These are phyloP conservation scores for Anisodus acutangulus DNA, from an alignment of 257 asterid species.

Conservation along the genomic window DNA sequence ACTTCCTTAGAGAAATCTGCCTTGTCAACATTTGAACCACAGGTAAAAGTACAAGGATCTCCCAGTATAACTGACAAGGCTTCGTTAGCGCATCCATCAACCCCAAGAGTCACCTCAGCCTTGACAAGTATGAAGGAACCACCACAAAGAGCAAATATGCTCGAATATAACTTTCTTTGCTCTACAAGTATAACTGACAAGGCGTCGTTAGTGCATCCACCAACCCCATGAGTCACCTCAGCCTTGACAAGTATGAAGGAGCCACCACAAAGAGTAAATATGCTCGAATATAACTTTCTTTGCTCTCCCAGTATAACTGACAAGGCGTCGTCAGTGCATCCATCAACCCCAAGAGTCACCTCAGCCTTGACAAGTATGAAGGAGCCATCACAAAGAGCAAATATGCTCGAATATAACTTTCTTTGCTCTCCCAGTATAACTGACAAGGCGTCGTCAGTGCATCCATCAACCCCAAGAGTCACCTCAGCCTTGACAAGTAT, in stretches of 20 bases:
- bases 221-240: conserved; percentile 24
- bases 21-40: conserved; percentile 47
- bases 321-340: no score
- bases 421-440: conserved; percentile 59
- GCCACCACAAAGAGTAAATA: neutral
- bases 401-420: neutral
- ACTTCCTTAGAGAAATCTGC: conserved; percentile 30
- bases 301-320: neutral
- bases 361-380: no score
- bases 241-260: conserved; percentile 28
- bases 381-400: no score
- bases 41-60: conserved; percentile 50
- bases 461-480: conserved; percentile 55
- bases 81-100: conserved; percentile 65
- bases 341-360: no score
- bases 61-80: conserved; percentile 72
- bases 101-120: conserved; percentile 66
- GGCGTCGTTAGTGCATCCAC: conserved; percentile 23
- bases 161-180: conserved; percentile 20
- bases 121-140: conserved; percentile 27
- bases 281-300: neutral
- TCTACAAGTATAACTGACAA: conserved; percentile 17
- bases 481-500: conserved; percentile 72
- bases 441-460: conserved; percentile 75
- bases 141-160: conserved; percentile 48